These are phyloP conservation scores for Triticum urartu DNA, from an alignment of 176 grass and related monocot species.

Conservation along the genomic window DNA sequence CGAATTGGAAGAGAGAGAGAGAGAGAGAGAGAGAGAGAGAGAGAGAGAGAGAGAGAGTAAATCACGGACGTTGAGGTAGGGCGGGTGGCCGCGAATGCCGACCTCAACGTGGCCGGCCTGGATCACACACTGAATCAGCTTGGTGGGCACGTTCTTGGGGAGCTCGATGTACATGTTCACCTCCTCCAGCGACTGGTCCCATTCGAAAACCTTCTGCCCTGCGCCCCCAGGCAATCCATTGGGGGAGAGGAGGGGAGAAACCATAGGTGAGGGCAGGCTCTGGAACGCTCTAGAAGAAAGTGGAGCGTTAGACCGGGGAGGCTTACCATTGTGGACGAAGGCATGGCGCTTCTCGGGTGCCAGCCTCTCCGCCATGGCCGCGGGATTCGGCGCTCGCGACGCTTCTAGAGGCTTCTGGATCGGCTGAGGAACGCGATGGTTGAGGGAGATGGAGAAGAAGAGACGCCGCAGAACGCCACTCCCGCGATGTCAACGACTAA, in stretches of 20 bases:
- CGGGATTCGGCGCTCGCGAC: background rate
- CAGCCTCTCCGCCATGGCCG: conserved; percentile 80
- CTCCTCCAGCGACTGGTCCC: conserved; percentile 97
- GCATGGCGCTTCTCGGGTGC: conserved; percentile 82
- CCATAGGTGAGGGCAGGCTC: background rate
- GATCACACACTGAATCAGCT: conserved; percentile 78
- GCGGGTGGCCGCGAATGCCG: conserved; percentile 79
- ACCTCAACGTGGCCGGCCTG: conserved; percentile 75
- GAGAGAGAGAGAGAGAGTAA: background rate
- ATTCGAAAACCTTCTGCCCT: conserved; percentile 99
- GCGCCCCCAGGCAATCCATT: conserved; percentile 19
- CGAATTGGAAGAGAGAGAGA: background rate
- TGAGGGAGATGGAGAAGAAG: background rate
- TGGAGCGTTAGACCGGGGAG: background rate
- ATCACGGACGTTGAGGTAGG: conserved; percentile 81
- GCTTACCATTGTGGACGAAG: conserved; percentile 75
- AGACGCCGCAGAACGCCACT: background rate
- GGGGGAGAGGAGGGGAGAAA: background rate
- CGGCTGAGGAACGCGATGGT: background rate
- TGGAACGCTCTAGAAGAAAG: background rate
- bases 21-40: background rate
- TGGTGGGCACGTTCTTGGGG: conserved; percentile 67
- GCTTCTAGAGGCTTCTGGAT: background rate
- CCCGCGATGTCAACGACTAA: background rate
- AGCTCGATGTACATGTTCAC: conserved; percentile 93